Evolutionary conservation across 495 filamentous ascomycete genomes (phyloP).

Genomic region (Talaromyces borbonicus): DNA sequence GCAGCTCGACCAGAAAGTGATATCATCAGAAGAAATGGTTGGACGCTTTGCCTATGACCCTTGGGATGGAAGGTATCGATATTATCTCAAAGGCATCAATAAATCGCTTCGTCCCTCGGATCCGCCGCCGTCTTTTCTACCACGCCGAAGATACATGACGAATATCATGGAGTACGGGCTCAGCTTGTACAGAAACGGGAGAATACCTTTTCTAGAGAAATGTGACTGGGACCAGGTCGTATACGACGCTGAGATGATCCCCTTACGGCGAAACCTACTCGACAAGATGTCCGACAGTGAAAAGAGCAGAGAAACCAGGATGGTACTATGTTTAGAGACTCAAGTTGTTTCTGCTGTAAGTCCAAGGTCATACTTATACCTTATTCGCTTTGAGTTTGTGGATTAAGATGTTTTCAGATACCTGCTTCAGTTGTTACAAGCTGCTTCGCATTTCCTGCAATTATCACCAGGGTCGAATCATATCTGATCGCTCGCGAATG

Average conservation of each 20-base stretch:
- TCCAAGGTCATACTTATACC: conserved; percentile 10
- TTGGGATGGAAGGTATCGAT: conserved; percentile 55
- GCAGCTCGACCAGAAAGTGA: conserved; percentile 45
- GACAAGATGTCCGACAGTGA: conserved; percentile 51
- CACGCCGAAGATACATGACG: conserved; percentile 39
- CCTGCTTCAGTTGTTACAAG: conserved; percentile 52
- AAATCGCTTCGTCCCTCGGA: conserved; percentile 37
- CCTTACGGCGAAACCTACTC: conserved; percentile 72
- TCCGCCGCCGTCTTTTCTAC: conserved; percentile 41
- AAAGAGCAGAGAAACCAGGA: conserved; percentile 24
- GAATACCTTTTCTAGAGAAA: conserved; percentile 24
- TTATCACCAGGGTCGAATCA: conserved; percentile 73
- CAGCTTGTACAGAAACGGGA: conserved; percentile 48
- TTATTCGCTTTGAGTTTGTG: conserved; percentile 1
- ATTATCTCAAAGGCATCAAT: conserved; percentile 31
- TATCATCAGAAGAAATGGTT: conserved; percentile 45
- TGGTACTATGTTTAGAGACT: conserved; percentile 48
- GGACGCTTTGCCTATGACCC: conserved; percentile 63
- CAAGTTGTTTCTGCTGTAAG: conserved; percentile 68
- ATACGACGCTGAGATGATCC: conserved; percentile 57
- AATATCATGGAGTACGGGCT: conserved; percentile 58
- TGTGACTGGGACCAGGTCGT: conserved; percentile 66
- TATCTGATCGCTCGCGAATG: conserved; percentile 73
- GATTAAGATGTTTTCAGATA: conserved; percentile 41
- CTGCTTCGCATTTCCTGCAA: conserved; percentile 68